Percentiles rank a stretch among this genome's conserved stretches.
Evolutionary conservation across 176 grass and related monocot species (phyloP).

Genomic region (Eleusine indica): DNA sequence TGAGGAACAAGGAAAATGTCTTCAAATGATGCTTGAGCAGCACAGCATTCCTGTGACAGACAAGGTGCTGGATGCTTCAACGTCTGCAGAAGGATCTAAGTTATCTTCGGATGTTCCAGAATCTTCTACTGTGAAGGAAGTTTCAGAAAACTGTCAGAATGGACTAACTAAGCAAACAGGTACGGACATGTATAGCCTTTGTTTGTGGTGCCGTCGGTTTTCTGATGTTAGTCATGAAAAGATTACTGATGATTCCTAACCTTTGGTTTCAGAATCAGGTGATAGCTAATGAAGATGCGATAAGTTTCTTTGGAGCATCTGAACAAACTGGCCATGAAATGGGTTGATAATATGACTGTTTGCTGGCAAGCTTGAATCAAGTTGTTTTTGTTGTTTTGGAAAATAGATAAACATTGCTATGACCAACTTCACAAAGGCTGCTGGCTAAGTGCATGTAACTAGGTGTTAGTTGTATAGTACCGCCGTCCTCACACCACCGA

Average conservation of each 20-base stretch:
- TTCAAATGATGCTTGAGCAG: constrained; percentile 84
- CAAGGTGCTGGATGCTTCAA: constrained; percentile 46
- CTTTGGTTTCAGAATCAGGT: constrained; percentile 48
- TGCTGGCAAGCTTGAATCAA: constrained; percentile 6
- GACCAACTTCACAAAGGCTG: not conserved
- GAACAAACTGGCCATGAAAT: constrained; percentile 17
- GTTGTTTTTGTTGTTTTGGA: constrained; percentile 19
- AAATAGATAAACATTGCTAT: constrained; percentile 25
- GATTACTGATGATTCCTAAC: constrained; percentile 14
- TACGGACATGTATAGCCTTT: not conserved
- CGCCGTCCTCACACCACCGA: constrained; percentile 15
- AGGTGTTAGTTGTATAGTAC: constrained; percentile 50
- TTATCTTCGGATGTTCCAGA: constrained; percentile 43
- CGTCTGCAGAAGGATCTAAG: constrained; percentile 41
- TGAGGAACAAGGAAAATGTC: constrained; percentile 83
- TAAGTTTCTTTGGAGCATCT: not conserved
- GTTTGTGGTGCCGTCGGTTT: not conserved
- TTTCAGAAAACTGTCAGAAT: constrained; percentile 43
- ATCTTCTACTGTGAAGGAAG: constrained; percentile 36
- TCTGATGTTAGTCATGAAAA: not conserved
- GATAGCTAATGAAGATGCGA: constrained; percentile 35
- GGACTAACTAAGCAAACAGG: constrained; percentile 42
- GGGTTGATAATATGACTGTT: constrained; percentile 18
- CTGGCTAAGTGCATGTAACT: constrained; percentile 22
- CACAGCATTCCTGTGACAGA: constrained; percentile 53